Evolutionary conservation across 2,329 filamentous ascomycete species (phyloP), one percentile per base, ranked within the genome.

Genomic region (Alternaria tenuissima): DNA sequence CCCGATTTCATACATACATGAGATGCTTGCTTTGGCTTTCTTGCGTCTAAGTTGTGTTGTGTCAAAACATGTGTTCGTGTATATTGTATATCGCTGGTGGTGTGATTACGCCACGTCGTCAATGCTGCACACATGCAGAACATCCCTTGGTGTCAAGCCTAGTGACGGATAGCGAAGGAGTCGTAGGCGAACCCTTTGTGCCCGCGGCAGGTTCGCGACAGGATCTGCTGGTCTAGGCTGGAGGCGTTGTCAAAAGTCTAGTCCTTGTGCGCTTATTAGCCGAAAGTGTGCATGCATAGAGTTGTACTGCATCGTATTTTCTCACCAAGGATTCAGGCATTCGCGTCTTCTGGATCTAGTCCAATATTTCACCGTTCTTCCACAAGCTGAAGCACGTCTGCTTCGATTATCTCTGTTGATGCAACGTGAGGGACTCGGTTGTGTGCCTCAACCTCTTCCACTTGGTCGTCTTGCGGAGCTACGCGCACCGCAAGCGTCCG

Each of bases 151-250:
- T 38, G 22, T 39, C 22, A 9, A 32, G 46, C 53, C 20, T 48
- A 60, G 46, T 26, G 47, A 47, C 54, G 53, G 47, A 51, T 52
- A 47, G 6, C 47, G 48, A 60, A 57, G 57, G 53, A 60, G 18
- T 36, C 41, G 24, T 24, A 56, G 30, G 34, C 41, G 41, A 54
- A 20, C 16, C 18, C 26, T 44, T 32, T 59, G 44, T 16, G 46
- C 43, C 2, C 16, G 12, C 14, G 28, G 30, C 24, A 16, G 34
- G 39, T 43, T 53, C 36, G 36, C 20, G 47, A 44, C 39, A 48
- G n/a, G 46, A 44, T 42, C 41, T 44, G 26, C 41, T 44, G 53
- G 44, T 60, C 53, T 52, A 52, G 57, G 34, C 53, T 41, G 42
- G 53, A 57, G 57, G 54, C 42, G 43, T 42, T 7, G 52, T 30